phyloP scores from a whole-genome alignment of 1,139 yeast genomes.

The Yamadazyma trypodendri region DNA sequence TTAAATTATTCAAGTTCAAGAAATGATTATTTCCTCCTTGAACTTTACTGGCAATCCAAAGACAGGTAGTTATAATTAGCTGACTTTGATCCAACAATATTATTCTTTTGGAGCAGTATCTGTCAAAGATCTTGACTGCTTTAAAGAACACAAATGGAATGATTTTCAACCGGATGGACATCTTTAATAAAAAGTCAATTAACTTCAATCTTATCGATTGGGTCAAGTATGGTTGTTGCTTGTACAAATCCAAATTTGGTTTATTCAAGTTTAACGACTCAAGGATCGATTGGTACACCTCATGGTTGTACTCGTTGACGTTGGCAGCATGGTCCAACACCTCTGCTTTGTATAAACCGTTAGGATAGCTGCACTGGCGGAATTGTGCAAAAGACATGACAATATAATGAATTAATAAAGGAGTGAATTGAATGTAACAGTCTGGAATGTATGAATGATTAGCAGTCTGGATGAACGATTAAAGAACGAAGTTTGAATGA shows the following conservation, averaged over 20 bases:
- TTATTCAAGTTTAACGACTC: constrained; percentile 28
- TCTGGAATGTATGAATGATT: constrained; percentile 3
- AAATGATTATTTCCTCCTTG: constrained; percentile 73
- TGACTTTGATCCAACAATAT: constrained; percentile 63
- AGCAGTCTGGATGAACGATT: too few relatives aligned
- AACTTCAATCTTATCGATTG: constrained; percentile 48
- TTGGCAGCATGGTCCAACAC: constrained; percentile 44
- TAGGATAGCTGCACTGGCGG: constrained; percentile 45
- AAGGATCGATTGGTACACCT: constrained; percentile 44
- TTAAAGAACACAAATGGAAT: constrained; percentile 59
- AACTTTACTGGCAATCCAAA: constrained; percentile 64
- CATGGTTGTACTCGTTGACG: constrained; percentile 53
- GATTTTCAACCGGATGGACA: constrained; percentile 58
- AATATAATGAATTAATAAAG: constrained; percentile 15
- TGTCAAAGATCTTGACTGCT: constrained; percentile 59
- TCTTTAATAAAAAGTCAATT: constrained; percentile 57
- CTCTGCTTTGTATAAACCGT: constrained; percentile 50
- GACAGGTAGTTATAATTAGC: constrained; percentile 62
- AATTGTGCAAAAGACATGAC: constrained; percentile 7
- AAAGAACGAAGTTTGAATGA: constrained; percentile 3
- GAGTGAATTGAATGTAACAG: constrained; percentile 4
- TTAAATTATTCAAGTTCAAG: constrained; percentile 44
- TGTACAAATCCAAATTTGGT: constrained; percentile 55
- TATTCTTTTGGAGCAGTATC: constrained; percentile 64
- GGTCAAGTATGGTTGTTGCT: constrained; percentile 66